Conservation (phyloP, 768 basidiomycete species). For the Galerina sulciceps region DNA sequence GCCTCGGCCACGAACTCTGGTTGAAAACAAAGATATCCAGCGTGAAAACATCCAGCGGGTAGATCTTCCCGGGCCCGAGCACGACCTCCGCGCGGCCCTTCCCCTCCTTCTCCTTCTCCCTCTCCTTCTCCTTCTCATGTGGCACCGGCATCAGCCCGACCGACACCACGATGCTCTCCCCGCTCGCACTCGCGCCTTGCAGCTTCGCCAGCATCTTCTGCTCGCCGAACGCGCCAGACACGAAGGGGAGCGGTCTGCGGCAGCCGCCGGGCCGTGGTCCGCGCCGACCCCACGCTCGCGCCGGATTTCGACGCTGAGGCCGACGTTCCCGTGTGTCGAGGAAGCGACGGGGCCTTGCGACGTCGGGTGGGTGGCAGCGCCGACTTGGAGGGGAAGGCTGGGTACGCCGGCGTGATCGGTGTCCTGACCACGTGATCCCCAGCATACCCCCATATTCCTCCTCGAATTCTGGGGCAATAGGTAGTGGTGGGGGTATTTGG, state of each 20-base stretch:
- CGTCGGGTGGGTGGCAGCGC: conserved; percentile 56
- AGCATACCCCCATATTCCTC: conserved; percentile 9
- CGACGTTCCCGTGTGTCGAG: conserved; percentile 50
- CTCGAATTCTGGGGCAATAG: conserved; percentile 18
- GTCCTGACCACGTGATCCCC: conserved; percentile 22
- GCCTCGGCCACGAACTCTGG: conserved; percentile 71
- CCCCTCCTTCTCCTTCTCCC: conserved; percentile 18
- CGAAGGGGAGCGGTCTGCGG: conserved; percentile 61
- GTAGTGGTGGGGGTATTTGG: conserved; percentile 18
- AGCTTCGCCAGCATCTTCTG: conserved; percentile 34
- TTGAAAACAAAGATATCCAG: conserved; percentile 91
- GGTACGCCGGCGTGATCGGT: conserved; percentile 75
- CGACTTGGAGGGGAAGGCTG: conserved; percentile 59
- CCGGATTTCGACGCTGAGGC: conserved; percentile 68
- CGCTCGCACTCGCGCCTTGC: conserved; percentile 35
- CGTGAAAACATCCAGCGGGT: conserved; percentile 75
- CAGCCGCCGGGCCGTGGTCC: conserved; percentile 27
- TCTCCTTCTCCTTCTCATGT: conserved; percentile 17
- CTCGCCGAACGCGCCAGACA: conserved; percentile 49
- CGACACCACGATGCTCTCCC: conserved; percentile 72
- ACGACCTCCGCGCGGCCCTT: conserved; percentile 13
- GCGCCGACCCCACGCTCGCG: conserved; percentile 55
- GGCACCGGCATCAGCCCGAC: conserved; percentile 52
- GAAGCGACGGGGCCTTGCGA: conserved; percentile 59
- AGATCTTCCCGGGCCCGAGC: conserved; percentile 54